Evolutionary conservation across 371 early-diverging fungal genomes (phyloP), one percentile per base, ranked within the genome.

Genomic region (Apophysomyces variabilis): DNA sequence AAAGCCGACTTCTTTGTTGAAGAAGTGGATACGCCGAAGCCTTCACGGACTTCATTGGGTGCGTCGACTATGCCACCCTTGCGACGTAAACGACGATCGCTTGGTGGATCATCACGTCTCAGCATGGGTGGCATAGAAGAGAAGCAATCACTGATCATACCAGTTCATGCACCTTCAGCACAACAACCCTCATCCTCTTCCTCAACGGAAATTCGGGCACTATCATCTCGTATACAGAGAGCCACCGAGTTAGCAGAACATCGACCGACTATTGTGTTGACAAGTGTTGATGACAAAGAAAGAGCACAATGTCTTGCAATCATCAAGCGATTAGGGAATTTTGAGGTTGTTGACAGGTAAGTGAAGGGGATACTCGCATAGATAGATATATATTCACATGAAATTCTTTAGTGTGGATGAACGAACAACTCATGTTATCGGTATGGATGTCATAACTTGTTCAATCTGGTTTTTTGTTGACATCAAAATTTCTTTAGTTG

Each of bases 1-100:
- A 79, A 79, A 59, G 79, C 77, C 12, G 65, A 73, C 38, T 75
- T 79, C 38, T 79, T 77, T 32, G 62, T 79, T 43, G 76, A 68
- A 11, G 26, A 67, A 16, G 65, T 50, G 1, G 73, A 68, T 26
- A 36, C 62, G 1, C 38, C 57, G 18, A 69, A 69, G 61, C 39
- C 62, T 38, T 61, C 62, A 6, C 69, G 62, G 0, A 44, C 35
- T 13, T 59, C 67, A n/a, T 9, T 26, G 7, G 21, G 54, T 6
- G 57, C 59, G 11, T 46, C 36, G 39, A 61, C 43, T 11, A 26
- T 38, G 36, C 46, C 61, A 1, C 64, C 61, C 2, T 21, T 68
- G 14, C 26, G 56, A 38, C 59, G 68, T 8, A 68, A 68, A 60
- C 64, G 68, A 38, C 63, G 64, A 43, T 63, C 68, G 8, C 16